Evolutionary conservation across 1,284 basidiomycete genomes (phyloP).

Genomic region (Fomitopsis schrenkii): DNA sequence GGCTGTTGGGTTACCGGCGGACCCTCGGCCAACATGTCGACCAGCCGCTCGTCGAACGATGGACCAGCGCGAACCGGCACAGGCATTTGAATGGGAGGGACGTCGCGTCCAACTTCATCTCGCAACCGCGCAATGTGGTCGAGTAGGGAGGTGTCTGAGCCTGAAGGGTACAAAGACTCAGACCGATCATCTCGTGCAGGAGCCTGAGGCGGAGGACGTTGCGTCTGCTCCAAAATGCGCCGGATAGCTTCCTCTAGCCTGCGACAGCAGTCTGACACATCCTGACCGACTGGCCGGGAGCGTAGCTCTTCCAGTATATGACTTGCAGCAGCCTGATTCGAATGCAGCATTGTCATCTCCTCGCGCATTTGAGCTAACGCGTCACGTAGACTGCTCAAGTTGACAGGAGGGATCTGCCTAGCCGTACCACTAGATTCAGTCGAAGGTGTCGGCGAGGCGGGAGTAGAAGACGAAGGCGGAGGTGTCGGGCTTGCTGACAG

Average conservation of each 20-base stretch:
- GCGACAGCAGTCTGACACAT: constrained; percentile 33
- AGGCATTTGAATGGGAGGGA: constrained; percentile 36
- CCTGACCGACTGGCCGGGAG: constrained; percentile 18
- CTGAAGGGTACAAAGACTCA: constrained; percentile 14
- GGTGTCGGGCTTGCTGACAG: constrained; percentile 6
- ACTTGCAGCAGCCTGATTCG: constrained; percentile 56
- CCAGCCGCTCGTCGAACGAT: constrained; percentile 53
- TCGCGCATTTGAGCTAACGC: constrained; percentile 47
- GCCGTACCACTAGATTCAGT: constrained; percentile 40
- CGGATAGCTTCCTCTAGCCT: constrained; percentile 42
- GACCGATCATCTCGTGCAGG: constrained; percentile 15
- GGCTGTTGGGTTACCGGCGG: constrained; percentile 34
- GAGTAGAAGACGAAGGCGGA: constrained; percentile 28
- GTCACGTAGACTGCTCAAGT: constrained; percentile 38
- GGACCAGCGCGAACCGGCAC: constrained; percentile 38
- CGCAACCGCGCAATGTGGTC: constrained; percentile 24
- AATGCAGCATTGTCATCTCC: constrained; percentile 47
- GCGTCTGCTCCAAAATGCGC: constrained; percentile 16
- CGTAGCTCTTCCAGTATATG: constrained; percentile 43
- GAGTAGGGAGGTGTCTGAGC: constrained; percentile 20
- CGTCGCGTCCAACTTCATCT: constrained; percentile 19
- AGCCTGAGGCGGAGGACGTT: constrained; percentile 11
- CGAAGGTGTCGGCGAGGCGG: constrained; percentile 34
- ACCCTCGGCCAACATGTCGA: constrained; percentile 50
- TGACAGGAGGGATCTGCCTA: constrained; percentile 31